A percentile compares a stretch with the other conserved stretches of the same genome.
phyloP scores from a whole-genome alignment of 1,284 basidiomycete genomes.

The Apiotrichum sp. region DNA sequence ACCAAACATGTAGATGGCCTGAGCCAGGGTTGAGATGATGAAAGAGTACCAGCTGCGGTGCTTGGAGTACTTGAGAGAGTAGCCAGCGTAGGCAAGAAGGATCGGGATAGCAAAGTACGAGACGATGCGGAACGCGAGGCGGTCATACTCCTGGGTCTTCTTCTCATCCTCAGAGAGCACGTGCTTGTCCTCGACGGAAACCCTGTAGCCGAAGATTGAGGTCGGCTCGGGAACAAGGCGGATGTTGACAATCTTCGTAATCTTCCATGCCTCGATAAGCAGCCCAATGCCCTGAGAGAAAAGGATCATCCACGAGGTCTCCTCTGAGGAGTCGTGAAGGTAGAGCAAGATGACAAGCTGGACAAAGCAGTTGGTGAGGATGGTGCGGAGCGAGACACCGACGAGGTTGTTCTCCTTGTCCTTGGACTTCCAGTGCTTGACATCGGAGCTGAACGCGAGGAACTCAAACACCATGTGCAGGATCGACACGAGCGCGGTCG shows the following conservation, averaged over 20 bases:
- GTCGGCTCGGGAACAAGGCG: conserved; percentile 57
- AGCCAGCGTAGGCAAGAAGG: conserved; percentile 77
- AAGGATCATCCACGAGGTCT: conserved; percentile 93
- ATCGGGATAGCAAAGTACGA: conserved; percentile 78
- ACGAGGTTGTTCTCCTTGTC: conserved; percentile 65
- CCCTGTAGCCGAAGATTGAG: conserved; percentile 66
- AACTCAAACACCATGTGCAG: conserved; percentile 89
- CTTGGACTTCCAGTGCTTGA: conserved; percentile 89
- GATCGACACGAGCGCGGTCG: conserved; percentile 67
- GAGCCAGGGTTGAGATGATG: conserved; percentile 60
- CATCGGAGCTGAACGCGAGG: conserved; percentile 88
- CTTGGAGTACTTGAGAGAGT: conserved; percentile 57
- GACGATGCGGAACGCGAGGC: conserved; percentile 58
- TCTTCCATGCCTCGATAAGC: conserved; percentile 92
- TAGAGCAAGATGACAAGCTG: conserved; percentile 84
- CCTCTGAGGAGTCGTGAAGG: conserved; percentile 87
- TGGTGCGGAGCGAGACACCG: conserved; percentile 56
- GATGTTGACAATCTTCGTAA: conserved; percentile 73
- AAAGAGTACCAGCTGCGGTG: conserved; percentile 96
- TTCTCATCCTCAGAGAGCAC: conserved; percentile 88
- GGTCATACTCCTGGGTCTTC: conserved; percentile 84
- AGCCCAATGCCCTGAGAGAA: conserved; percentile 81
- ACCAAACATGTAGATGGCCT: conserved; percentile 69
- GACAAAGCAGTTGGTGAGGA: conserved; percentile 88
- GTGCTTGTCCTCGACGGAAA: conserved; percentile 86